These are phyloP conservation scores for Linnemannia zychae DNA, from an alignment of 192 early-diverging fungal genomes.

Conservation along the genomic window DNA sequence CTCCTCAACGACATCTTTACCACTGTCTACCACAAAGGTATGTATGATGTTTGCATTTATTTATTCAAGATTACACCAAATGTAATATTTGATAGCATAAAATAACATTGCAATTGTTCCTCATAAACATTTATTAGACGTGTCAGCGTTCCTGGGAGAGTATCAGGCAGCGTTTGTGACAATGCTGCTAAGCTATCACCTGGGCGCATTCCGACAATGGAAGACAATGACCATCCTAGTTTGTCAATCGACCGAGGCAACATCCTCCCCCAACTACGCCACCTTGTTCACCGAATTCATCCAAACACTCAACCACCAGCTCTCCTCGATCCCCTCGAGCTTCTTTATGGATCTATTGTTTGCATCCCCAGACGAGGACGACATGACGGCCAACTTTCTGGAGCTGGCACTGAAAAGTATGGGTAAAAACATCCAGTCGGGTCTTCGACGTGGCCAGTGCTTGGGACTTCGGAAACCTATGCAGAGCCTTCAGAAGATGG, in stretches of 20 bases:
- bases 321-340: slow-evolving; percentile 44
- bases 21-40: slow-evolving; percentile 62
- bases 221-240: slow-evolving; percentile 72
- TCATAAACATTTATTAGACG: slow-evolving; percentile 52
- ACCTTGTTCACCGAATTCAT: slow-evolving; percentile 24
- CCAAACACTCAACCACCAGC: slow-evolving; percentile 32
- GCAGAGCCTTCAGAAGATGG: slow-evolving; percentile 61
- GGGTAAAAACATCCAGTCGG: slow-evolving; percentile 56
- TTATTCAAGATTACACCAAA: not conserved
- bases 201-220: slow-evolving; percentile 61
- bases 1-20: slow-evolving; percentile 72
- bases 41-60: not conserved
- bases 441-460: slow-evolving; percentile 57
- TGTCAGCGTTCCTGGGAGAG: slow-evolving; percentile 68
- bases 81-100: too few relatives aligned
- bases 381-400: slow-evolving; percentile 45
- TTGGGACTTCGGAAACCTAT: slow-evolving; percentile 58
- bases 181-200: slow-evolving; percentile 62
- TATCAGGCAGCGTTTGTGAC: slow-evolving; percentile 79
- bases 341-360: slow-evolving; percentile 52
- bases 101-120: not conserved
- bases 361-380: slow-evolving; percentile 31
- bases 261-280: slow-evolving; percentile 25
- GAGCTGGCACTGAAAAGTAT: slow-evolving; percentile 36
- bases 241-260: slow-evolving; percentile 52